These are phyloP conservation scores for Suillus discolor DNA, from an alignment of 768 basidiomycete species.

Conservation along the genomic window DNA sequence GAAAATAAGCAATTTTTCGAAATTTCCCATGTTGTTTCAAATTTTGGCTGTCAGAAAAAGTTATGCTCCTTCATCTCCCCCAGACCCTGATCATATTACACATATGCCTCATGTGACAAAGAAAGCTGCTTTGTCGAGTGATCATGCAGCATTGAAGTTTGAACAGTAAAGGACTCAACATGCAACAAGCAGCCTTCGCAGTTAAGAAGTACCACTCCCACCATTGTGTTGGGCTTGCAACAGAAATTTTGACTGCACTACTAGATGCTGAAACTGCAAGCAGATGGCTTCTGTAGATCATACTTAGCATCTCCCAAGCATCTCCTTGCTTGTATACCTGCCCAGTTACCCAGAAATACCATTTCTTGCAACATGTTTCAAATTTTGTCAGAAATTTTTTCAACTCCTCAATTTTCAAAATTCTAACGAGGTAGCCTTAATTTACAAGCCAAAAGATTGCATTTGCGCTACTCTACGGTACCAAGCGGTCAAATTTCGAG, in stretches of 20 bases:
- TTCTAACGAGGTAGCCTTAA: neutral
- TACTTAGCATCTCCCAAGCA: neutral
- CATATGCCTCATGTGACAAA: no score
- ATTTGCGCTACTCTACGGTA: neutral
- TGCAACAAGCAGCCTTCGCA: slow-evolving; percentile 12
- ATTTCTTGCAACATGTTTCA: no score
- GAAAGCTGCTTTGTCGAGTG: no score
- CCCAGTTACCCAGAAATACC: no score
- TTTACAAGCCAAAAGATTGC: neutral
- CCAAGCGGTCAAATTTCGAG: neutral
- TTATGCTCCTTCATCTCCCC: no score
- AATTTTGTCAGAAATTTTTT: no score
- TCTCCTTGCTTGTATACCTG: no score
- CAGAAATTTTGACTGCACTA: neutral
- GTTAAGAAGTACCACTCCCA: slow-evolving; percentile 21
- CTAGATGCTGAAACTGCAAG: neutral
- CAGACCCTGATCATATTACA: no score
- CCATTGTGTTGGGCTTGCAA: slow-evolving; percentile 5
- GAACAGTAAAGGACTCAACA: slow-evolving; percentile 15
- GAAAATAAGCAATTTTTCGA: no score
- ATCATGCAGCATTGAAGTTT: no score
- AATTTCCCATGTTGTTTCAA: no score
- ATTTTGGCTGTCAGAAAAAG: no score
- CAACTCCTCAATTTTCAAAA: neutral
- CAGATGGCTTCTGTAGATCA: neutral